These are phyloP conservation scores for Aspergillus piperis DNA, from an alignment of 2,329 filamentous ascomycete genomes.

Conservation along the genomic window DNA sequence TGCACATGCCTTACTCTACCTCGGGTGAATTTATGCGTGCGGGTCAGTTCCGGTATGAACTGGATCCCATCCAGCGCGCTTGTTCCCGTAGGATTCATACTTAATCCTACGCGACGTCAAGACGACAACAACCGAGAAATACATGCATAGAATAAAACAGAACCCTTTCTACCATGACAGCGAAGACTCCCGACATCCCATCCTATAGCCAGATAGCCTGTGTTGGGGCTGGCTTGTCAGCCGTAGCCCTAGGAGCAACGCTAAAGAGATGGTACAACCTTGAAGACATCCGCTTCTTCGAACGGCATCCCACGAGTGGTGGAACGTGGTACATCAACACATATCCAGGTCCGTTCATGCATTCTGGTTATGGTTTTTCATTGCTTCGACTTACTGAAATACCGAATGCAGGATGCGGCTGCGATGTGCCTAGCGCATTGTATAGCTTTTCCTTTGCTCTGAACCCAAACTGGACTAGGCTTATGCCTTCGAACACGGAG, in stretches of 20 bases:
- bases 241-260: slow-evolving; percentile 60
- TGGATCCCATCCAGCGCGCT: too few relatives aligned
- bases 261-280: slow-evolving; percentile 59
- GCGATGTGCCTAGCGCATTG: slow-evolving; percentile 55
- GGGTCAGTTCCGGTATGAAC: too few relatives aligned
- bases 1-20: too few relatives aligned
- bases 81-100: too few relatives aligned
- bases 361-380: too few relatives aligned
- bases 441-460: slow-evolving; percentile 59
- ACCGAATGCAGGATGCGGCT: slow-evolving; percentile 45
- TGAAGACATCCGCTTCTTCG: slow-evolving; percentile 61
- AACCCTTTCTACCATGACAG: not conserved
- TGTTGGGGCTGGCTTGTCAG: slow-evolving; percentile 62
- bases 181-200: slow-evolving; percentile 1
- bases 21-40: too few relatives aligned
- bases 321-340: slow-evolving; percentile 65
- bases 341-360: slow-evolving; percentile 50
- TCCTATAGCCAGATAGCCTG: slow-evolving; percentile 31
- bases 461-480: slow-evolving; percentile 53
- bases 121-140: too few relatives aligned
- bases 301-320: slow-evolving; percentile 56
- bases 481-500: slow-evolving; percentile 52
- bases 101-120: too few relatives aligned
- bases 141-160: too few relatives aligned
- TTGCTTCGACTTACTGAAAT: too few relatives aligned